A percentile compares a stretch with the other conserved stretches of the same genome.
phyloP scores from a whole-genome alignment of 1,139 yeast genomes.

The Candida mesenterica region DNA sequence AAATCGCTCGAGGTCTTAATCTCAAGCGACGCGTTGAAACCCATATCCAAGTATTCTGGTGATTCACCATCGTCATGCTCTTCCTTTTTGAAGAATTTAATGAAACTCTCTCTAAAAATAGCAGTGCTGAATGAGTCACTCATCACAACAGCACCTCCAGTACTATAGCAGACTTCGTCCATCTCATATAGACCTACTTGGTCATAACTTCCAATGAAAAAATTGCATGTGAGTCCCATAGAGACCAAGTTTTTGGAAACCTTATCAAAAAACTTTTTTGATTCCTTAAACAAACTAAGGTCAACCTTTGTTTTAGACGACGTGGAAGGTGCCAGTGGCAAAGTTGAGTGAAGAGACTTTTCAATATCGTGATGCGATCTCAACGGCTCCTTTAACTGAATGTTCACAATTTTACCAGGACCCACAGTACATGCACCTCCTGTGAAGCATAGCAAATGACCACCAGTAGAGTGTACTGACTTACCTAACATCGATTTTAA shows the following conservation, averaged over 20 bases:
- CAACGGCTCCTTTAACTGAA: conserved; percentile 49
- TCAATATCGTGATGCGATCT: conserved; percentile 60
- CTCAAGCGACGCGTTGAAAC: conserved; percentile 58
- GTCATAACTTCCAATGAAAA: conserved; percentile 64
- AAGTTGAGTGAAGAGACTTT: conserved; percentile 37
- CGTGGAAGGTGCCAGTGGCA: conserved; percentile 28
- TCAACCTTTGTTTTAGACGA: conserved; percentile 32
- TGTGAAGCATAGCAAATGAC: conserved; percentile 57
- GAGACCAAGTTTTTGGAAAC: conserved; percentile 39
- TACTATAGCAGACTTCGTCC: conserved; percentile 55
- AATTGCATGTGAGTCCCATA: conserved; percentile 53
- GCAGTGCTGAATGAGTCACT: conserved; percentile 65
- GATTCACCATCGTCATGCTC: conserved; percentile 21
- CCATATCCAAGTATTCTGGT: conserved; percentile 41
- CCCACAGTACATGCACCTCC: conserved; percentile 62
- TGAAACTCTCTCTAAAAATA: conserved; percentile 62
- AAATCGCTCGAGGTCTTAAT: conserved; percentile 49
- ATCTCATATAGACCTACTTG: conserved; percentile 66
- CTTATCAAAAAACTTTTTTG: conserved; percentile 43
- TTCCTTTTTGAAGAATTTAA: conserved; percentile 45
- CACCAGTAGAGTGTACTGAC: conserved; percentile 45
- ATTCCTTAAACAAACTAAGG: conserved; percentile 31
- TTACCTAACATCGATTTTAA: conserved; percentile 42
- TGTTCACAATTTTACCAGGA: conserved; percentile 53
- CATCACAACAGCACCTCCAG: conserved; percentile 64